Evolutionary conservation across 169 alveolate species (phyloP).

Genomic region (Plasmodium blacklocki): DNA sequence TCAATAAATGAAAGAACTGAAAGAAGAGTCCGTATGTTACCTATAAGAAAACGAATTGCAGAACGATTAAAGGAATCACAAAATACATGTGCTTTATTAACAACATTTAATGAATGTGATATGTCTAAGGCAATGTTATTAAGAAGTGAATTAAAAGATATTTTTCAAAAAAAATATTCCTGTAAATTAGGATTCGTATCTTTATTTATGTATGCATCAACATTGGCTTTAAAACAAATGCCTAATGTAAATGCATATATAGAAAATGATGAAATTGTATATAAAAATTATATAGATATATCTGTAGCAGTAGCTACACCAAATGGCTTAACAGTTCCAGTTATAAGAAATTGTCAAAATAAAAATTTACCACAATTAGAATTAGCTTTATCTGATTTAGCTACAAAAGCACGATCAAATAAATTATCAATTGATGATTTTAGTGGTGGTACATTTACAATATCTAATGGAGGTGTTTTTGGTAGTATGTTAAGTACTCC

Average conservation of each 20-base stretch:
- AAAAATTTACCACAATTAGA: slow-evolving; percentile 92
- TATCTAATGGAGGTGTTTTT: slow-evolving; percentile 97
- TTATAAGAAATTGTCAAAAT: slow-evolving; percentile 92
- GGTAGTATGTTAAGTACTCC: slow-evolving; percentile 98
- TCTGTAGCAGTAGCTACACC: slow-evolving; percentile 98
- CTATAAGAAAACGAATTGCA: slow-evolving; percentile 93
- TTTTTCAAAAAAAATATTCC: slow-evolving; percentile 82
- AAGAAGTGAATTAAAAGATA: slow-evolving; percentile 84
- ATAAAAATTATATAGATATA: slow-evolving; percentile 94
- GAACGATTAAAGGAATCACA: slow-evolving; percentile 94
- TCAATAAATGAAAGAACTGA: slow-evolving; percentile 79
- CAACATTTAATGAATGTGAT: slow-evolving; percentile 94
- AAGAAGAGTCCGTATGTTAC: slow-evolving; percentile 91
- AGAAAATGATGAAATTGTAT: slow-evolving; percentile 91
- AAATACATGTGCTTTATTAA: slow-evolving; percentile 93
- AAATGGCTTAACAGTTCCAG: slow-evolving; percentile 96
- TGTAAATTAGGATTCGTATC: slow-evolving; percentile 88
- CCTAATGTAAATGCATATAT: slow-evolving; percentile 89
- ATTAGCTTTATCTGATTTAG: slow-evolving; percentile 86
- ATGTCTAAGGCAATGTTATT: slow-evolving; percentile 87
- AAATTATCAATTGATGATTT: slow-evolving; percentile 93
- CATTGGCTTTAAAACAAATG: slow-evolving; percentile 87
- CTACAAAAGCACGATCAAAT: slow-evolving; percentile 92
- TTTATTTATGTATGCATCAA: slow-evolving; percentile 88
- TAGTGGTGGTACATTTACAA: slow-evolving; percentile 97